Base-by-base conservation (phyloP, 1,284 basidiomycete species). In the Tilletia caries region DNA sequence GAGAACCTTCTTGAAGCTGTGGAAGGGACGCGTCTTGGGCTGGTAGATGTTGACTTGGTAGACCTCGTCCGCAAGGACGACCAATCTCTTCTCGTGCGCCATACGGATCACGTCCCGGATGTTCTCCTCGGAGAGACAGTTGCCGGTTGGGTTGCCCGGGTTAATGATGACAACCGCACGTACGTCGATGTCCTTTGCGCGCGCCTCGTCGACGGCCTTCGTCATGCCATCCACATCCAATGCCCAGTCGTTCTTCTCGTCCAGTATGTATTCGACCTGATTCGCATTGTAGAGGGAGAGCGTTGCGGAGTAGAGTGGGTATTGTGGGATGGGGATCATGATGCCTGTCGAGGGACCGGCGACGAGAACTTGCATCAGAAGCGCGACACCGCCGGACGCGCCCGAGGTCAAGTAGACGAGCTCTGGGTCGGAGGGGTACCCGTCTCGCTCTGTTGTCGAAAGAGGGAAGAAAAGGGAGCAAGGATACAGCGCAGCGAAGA, bases 241-340 rank as follows among this genome's bases (percentile, higher is more conserved):
- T 20, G 90, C 89, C 95, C 96, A 98, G 58, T 87, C 90, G 3
- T 88, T 86, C 0, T 87, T 81, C 82, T 96, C 93, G 73, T 94
- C 89, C 44, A 98, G 90, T 83, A 92, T 89, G 85, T 98, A 98
- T 0, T 92, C 91, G 50, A 98, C 86, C 0, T 92, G 86, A n/a
- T 88, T 86, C 27, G 94, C 94, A 64, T 87, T 86, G 84, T 89
- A 89, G 79, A 94, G 90, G 0, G 95, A 91, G 65, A 98, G 89
- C 0, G 94, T 91, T 27, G 95, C 95, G 58, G 94, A 96, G 85
- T 98, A 97, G 20, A 98, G 88, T 0, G 95, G 95, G 83, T 98
- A 98, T 86, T 98, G 95, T 1, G 95, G 95, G 74, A 98, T 98
- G 29, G 95, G 95, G 80, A 98, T 98, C 72, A 95, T 87, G 76